These are phyloP conservation scores for Actinidia arguta DNA, from an alignment of 179 eudicot species.

Conservation along the genomic window DNA sequence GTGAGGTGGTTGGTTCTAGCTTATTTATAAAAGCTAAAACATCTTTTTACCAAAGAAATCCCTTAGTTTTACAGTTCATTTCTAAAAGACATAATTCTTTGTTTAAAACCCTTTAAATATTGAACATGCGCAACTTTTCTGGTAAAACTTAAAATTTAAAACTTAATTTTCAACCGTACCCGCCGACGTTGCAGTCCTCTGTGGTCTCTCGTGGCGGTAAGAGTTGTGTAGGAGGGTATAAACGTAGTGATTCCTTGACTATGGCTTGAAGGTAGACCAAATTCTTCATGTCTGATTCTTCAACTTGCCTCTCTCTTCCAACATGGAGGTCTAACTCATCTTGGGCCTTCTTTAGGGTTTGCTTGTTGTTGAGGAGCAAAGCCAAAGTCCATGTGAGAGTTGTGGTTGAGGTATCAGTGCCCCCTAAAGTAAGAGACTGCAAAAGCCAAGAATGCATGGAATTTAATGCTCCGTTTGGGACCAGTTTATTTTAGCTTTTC, in stretches of 20 bases:
- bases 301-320: not conserved
- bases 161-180: constrained; percentile 9
- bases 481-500: too few species aligned
- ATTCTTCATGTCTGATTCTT: constrained; percentile 13
- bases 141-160: too few species aligned
- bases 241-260: constrained; percentile 53
- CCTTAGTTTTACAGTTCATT: too few species aligned
- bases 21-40: too few species aligned
- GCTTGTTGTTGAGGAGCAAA: constrained; percentile 11
- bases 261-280: constrained; percentile 56
- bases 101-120: too few species aligned
- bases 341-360: constrained; percentile 6
- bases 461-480: too few species aligned
- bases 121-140: too few species aligned
- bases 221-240: constrained; percentile 47
- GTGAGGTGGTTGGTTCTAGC: too few species aligned
- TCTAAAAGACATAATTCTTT: too few species aligned
- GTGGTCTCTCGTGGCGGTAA: constrained; percentile 25
- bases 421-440: constrained; percentile 8
- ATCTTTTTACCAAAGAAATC: too few species aligned
- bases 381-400: constrained; percentile 12
- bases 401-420: not conserved
- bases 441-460: not conserved
- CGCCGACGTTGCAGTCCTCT: constrained; percentile 41
- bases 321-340: constrained; percentile 1